phyloP scores from a whole-genome alignment of 1,139 yeast species.

The Debaryomyces nepalensis region DNA sequence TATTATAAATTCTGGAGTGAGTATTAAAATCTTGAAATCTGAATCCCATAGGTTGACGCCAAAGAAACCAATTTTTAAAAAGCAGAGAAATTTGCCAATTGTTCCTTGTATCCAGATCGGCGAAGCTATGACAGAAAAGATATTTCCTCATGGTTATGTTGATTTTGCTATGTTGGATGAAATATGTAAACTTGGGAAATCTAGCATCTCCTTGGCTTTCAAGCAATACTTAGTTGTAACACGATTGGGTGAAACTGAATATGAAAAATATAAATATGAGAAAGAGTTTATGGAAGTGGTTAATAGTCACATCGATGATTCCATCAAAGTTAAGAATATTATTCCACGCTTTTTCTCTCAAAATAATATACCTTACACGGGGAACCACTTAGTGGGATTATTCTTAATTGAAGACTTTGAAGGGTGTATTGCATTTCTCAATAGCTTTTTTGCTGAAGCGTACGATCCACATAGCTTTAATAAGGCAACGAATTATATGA shows the following conservation, averaged over 20 bases:
- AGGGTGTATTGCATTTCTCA: slow-evolving; percentile 1
- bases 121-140: slow-evolving; percentile 1
- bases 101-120: slow-evolving; percentile 3
- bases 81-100: slow-evolving; percentile 6
- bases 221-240: not conserved
- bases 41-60: not conserved
- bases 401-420: slow-evolving; percentile 1
- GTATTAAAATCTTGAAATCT: not conserved
- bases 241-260: not conserved
- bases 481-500: slow-evolving; percentile 3
- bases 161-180: slow-evolving; percentile 5
- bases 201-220: slow-evolving; percentile 5
- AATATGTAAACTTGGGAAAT: slow-evolving; percentile 7
- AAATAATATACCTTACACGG: not conserved
- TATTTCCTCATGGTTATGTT: not conserved
- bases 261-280: not conserved
- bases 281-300: slow-evolving; percentile 5
- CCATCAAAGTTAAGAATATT: slow-evolving; percentile 6
- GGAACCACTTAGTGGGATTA: slow-evolving; percentile 3
- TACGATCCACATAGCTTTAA: not conserved
- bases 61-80: not conserved
- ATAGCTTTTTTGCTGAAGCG: not conserved
- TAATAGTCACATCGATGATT: slow-evolving; percentile 4
- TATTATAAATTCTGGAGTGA: not conserved
- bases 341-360: slow-evolving; percentile 1